Evolutionary conservation across 176 grass and related monocot species (phyloP), one percentile per base, ranked within the genome.

Genomic region (Areca catechu): DNA sequence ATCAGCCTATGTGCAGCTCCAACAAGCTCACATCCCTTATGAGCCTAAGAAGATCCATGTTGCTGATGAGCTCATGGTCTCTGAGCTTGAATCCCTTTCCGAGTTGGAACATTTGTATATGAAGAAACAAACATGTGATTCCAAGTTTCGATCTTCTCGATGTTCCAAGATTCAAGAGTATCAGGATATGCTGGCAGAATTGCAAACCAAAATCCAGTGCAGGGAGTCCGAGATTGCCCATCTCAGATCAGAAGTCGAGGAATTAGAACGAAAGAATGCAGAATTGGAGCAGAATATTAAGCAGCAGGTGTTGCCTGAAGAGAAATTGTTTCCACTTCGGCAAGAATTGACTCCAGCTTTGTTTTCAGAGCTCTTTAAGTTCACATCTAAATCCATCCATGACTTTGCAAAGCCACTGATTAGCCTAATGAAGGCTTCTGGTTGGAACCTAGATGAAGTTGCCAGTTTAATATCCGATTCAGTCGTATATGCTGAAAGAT

Each of bases 371-470:
- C 62, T 82, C 0, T 28, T 74, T 65, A 66, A 73, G 19, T 51
- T 63, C 50, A 77, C 86, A 22, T 73, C 71, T 0, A 87, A 72
- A 62, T 84, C 50, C 7, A 63, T 90, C 16, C 91, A 87, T 55
- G 74, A 96, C 61, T 96, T 90, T 65, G 25, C 86, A 24, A 85
- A 90, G 55, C 83, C 76, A 17, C 5, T 87, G 28, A 49, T 84
- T 7, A 53, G 77, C 30, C 67, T 68, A 59, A 82, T 81, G 69
- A 83, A 76, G 58, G 71, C 79, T 87, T 82, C 91, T 22, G 74
- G 77, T 34, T 87, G 86, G 80, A 61, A 87, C 61, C 67, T 85
- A 0, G 50, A 57, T 49, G 25, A 12, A 15, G 73, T 68, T 0
- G 76, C 72, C 43, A 69, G 27, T 22, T 54, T 73, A 20, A 70